Base-by-base conservation (phyloP, 2,329 filamentous ascomycete species). In the Talaromyces atroroseus region DNA sequence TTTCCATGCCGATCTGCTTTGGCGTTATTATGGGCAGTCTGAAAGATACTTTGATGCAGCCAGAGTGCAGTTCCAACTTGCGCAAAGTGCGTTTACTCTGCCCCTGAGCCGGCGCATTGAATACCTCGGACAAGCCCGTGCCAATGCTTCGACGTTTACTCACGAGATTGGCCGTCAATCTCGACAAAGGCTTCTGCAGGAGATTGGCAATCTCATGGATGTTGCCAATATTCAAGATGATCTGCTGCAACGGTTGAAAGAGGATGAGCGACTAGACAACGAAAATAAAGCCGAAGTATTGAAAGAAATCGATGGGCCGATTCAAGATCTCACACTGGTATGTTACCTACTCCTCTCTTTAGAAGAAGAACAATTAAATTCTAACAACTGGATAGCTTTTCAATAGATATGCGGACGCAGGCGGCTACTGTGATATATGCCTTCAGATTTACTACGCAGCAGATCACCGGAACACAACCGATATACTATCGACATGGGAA, bases 171-270 rank as follows among this genome's bases (percentile, higher is more conserved):
- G 86, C 62, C 82, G 90, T 50, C 89, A 92, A 66, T 83, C 87
- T 59, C 88, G 94, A 69, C 94, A 96, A 71, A 81, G 91, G 58
- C 79, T 97, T 26, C 83, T 92, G 56, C 89, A 95, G 64, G 86
- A 90, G 60, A 88, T 96, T 23, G 86, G 86, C 2, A 91, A 94
- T 63, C 79, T 95, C 46, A 83, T 99, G 10, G 94, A 99, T 65
- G 84, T 97, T 50, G 92, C 92, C 14, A 92, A 94, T 66, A 94
- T 99, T 53, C 94, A 99, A 71, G 90, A 96, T 67, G 94, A 99
- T 65, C 74, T 97, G 44, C 73, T 97, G 23, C 87, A 91, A 68
- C 82, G 90, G 47, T 76, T 99, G 52, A 84, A 81, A 67, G 80
- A 81, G 10, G 94, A 99, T 62, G 69, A 77, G 1, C 84, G 94